phyloP scores from a whole-genome alignment of 2,329 filamentous ascomycete species.

The Eutypa lata region DNA sequence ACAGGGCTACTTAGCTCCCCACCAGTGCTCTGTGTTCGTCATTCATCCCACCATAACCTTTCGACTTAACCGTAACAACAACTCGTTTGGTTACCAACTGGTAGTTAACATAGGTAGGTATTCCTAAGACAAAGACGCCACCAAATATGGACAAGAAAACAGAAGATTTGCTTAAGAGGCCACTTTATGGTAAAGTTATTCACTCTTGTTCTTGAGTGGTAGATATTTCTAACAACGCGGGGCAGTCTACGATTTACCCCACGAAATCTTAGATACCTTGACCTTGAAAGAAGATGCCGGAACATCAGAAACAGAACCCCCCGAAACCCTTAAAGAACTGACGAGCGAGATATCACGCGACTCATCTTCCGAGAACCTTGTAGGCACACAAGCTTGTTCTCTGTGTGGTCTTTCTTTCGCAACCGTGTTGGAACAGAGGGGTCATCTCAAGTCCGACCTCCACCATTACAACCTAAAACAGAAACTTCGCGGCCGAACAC shows the following conservation, averaged over 20 bases:
- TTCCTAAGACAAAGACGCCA: background rate
- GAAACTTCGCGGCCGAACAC: conserved; percentile 69
- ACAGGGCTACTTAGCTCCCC: background rate
- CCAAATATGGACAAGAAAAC: conserved; percentile 35
- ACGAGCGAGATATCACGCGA: conserved; percentile 18
- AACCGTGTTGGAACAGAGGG: conserved; percentile 75
- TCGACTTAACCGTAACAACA: background rate
- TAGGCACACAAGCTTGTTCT: conserved; percentile 72
- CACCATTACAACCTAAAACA: conserved; percentile 95
- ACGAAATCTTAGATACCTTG: conserved; percentile 68
- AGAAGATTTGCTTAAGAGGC: conserved; percentile 47
- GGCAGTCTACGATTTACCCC: conserved; percentile 78
- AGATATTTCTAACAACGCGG: conserved; percentile 18
- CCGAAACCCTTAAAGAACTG: conserved; percentile 20
- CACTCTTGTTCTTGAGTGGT: conserved; percentile 1
- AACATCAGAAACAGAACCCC: conserved; percentile 26
- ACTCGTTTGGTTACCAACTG: too few relatives aligned
- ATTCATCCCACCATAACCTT: background rate
- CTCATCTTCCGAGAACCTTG: conserved; percentile 37
- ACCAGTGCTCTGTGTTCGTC: background rate
- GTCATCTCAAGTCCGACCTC: conserved; percentile 84
- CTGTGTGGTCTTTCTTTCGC: conserved; percentile 73
- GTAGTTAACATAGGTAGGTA: too few relatives aligned
- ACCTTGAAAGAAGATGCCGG: conserved; percentile 50
- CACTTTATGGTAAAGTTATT: conserved; percentile 44